Base-by-base conservation (phyloP, 2,329 filamentous ascomycete genomes). In the Scolecobasidium constrictum region DNA sequence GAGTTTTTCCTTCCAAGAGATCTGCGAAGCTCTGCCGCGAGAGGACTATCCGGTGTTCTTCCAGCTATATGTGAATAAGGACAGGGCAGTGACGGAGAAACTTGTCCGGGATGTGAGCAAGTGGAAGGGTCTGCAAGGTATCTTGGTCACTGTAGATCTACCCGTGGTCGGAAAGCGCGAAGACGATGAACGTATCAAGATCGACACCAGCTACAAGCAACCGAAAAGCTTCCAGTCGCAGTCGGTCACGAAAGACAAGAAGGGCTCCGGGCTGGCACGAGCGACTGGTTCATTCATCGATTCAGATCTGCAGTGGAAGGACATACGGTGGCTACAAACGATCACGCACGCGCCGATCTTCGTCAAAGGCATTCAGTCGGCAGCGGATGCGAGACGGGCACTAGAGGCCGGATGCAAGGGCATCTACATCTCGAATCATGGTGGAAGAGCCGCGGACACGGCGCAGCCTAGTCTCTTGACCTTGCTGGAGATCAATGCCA, bases 1-100 rank as follows among this genome's bases (percentile, higher is more conserved):
- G 2, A 52, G 48, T 16, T 59, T 54, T 40, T 54, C 56, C 12
- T 47, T 59, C 21, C 51, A 51, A 17, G 56, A 59, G 42, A 57
- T 60, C 39, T 48, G 57, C 12, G 33, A 26, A 22, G 42, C 15
- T 12, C 18, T 44, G 13, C 47, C 47, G 7, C 21, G 38, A 9
- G 26, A 31, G 9, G 11, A 47, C 16, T 56, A 56, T 40, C 56
- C 57, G 5, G 58, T 70, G 43, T 75, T 77, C 62, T 77, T 78
- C 52, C 76, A 80, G 53, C 63, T 81, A 4, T 81, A 81, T 50
- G 72, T 79, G 40, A 70, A 78, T 56, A 72, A 71, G 50, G 63
- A 77, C 47, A 63, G 73, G 0, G 43, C 53, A 6, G 71, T 73
- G 45, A 72, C 72, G 13, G 68, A 69, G 47, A 58, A 59, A 1